Conservation (phyloP, 1,139 yeast genomes). For the Insectozyma bohioensis region DNA sequence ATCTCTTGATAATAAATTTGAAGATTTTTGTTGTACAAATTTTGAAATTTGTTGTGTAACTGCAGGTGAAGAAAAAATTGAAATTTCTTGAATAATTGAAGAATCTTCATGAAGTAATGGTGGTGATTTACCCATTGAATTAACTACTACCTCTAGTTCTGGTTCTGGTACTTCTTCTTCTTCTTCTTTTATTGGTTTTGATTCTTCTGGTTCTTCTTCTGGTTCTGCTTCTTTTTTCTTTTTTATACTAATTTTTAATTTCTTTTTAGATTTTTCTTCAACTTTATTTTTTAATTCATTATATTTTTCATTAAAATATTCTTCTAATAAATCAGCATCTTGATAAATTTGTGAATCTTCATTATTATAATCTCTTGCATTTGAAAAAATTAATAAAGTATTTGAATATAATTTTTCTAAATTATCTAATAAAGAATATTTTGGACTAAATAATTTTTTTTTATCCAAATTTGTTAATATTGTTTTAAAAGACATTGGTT, state of each 20-base stretch:
- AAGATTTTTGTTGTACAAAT: conserved; percentile 28
- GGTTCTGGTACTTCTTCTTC: conserved; percentile 12
- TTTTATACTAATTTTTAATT: conserved; percentile 25
- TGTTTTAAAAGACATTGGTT: conserved; percentile 56
- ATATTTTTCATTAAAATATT: conserved; percentile 32
- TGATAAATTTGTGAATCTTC: conserved; percentile 55
- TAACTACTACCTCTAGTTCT: conserved; percentile 15
- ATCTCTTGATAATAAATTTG: conserved; percentile 18
- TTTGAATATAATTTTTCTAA: conserved; percentile 50
- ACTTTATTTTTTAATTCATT: conserved; percentile 23
- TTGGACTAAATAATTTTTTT: conserved; percentile 37
- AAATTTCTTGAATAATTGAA: conserved; percentile 37
- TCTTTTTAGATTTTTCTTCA: conserved; percentile 15
- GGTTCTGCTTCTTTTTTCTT: conserved; percentile 23
- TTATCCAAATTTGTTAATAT: conserved; percentile 43
- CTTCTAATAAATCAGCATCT: conserved; percentile 50
- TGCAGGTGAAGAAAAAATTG: conserved; percentile 38
- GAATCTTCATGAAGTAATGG: conserved; percentile 25
- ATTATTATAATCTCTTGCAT: conserved; percentile 60
- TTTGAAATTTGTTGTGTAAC: conserved; percentile 24
- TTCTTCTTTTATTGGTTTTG: too few species aligned
- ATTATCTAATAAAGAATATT: conserved; percentile 33
- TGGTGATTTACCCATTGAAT: conserved; percentile 32
- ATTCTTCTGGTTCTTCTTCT: conserved; percentile 22
- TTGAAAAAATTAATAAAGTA: conserved; percentile 49